A percentile compares a stretch with the other conserved stretches of the same genome.
Conservation (phyloP, 140 eudicot species). For the Bidens hawaiensis region DNA sequence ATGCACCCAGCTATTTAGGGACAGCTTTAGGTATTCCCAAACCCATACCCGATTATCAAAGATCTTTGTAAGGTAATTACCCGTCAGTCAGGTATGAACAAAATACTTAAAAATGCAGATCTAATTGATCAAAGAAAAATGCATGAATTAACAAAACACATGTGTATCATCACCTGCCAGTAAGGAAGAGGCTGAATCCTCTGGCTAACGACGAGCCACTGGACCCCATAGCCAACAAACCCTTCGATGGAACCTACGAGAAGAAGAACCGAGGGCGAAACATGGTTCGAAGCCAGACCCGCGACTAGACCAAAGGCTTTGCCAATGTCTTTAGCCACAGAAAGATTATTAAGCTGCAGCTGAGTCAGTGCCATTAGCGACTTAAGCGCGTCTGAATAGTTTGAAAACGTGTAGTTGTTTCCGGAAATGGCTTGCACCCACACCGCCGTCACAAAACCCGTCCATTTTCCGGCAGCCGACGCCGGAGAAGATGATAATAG, state of each 20-base stretch:
- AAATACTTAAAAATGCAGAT: too few relatives aligned
- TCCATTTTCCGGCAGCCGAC: conserved; percentile 83
- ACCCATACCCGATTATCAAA: too few relatives aligned
- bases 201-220: conserved; percentile 90
- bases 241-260: conserved; percentile 80
- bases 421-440: conserved; percentile 99
- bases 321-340: conserved; percentile 96
- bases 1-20: too few relatives aligned
- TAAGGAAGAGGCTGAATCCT: conserved; percentile 80
- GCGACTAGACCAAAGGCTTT: conserved; percentile 90
- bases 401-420: conserved; percentile 89
- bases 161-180: conserved; percentile 88
- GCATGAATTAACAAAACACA: too few relatives aligned
- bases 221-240: conserved; percentile 84
- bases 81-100: too few relatives aligned
- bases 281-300: conserved; percentile 73
- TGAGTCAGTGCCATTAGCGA: conserved; percentile 84
- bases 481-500: conserved; percentile 65
- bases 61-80: too few relatives aligned
- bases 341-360: conserved; percentile 74
- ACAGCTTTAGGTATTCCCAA: too few relatives aligned
- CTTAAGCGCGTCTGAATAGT: conserved; percentile 89
- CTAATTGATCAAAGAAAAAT: too few relatives aligned
- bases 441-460: conserved; percentile 87
- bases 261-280: conserved; percentile 50